Percentiles rank a stretch among this genome's conserved stretches.
These are phyloP conservation scores for Diutina neorugosa DNA, from an alignment of 1,139 yeast species.

Conservation along the genomic window DNA sequence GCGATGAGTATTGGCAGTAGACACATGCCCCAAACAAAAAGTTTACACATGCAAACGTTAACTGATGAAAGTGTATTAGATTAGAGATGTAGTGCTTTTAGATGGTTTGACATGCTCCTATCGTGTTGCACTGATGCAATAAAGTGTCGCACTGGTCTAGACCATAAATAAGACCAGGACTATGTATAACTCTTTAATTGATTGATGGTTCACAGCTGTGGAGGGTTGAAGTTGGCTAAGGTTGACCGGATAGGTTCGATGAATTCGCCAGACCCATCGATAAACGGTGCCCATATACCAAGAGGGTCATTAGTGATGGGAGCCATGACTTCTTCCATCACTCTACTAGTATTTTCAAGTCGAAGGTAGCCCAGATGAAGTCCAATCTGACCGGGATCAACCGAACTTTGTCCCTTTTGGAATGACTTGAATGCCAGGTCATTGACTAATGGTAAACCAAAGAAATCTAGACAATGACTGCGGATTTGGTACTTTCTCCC, in stretches of 20 bases:
- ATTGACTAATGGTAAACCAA: background rate
- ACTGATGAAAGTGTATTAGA: too few relatives aligned
- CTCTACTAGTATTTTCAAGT: background rate
- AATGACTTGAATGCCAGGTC: background rate
- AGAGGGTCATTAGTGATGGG: background rate
- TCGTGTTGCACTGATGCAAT: background rate
- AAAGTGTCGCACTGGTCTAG: background rate
- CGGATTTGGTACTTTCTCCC: slow-evolving; percentile 1
- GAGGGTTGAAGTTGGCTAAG: background rate
- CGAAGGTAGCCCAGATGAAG: background rate
- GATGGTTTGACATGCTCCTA: too few relatives aligned
- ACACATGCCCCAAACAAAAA: too few relatives aligned
- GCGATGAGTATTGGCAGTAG: background rate
- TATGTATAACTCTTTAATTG: background rate
- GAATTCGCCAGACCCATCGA: background rate
- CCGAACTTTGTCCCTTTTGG: background rate
- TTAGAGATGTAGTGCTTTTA: too few relatives aligned
- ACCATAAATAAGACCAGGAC: background rate
- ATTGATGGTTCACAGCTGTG: too few relatives aligned
- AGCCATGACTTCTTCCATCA: background rate
- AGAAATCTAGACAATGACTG: background rate
- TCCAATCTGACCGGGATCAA: background rate
- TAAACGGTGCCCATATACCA: background rate
- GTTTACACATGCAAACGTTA: background rate
- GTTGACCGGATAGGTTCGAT: background rate